Base-by-base conservation (phyloP, 208 protist species). In the Leishmania major region DNA sequence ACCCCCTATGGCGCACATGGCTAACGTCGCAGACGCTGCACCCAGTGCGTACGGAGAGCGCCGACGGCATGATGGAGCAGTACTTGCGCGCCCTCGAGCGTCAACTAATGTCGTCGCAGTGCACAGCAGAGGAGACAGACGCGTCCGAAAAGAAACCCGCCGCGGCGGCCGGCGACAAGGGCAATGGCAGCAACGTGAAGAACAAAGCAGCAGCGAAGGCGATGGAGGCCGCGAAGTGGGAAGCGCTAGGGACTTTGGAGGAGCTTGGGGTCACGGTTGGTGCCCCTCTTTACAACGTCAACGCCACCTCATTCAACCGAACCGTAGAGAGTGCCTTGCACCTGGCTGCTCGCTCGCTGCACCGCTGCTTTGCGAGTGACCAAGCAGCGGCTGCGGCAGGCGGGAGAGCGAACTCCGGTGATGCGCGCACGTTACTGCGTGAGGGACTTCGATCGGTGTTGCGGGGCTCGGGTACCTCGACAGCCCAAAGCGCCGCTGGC, bases 1-100 rank as follows among this genome's bases (percentile, higher is more conserved):
- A 92, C 67, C 88, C 88, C 8, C 55, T 94, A n/a, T 89, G 86
- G 53, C 62, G 57, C 7, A 86, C 83, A 43, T 86, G 83, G 83
- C 78, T 70, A 13, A 69, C 83, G 3, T 77, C 83, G 1, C 2
- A 49, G n/a, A 62, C 67, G 66, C 75, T 86, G 74, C 83, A 80
- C n/a, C 83, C 83, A 1, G 72, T 86, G 11, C 83, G 80, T 74
- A 80, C 78, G 17, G 78, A 86, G 55, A 75, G 55, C 6, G 72
- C 78, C 17, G 83, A 86, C 59, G 83, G 83, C 3, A 37, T 78
- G 45, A 86, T 86, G 83, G 83, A 86, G 51, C 72, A 80, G 74
- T 83, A 80, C 57, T 76, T 86, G 45, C 83, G 83, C 45, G 57
- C n/a, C 28, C 62, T 86, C 19, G 78, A 86, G 75, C 73, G 75